Base-by-base conservation (phyloP, 2,329 filamentous ascomycete genomes). In the Xylariomycetidae sp. region DNA sequence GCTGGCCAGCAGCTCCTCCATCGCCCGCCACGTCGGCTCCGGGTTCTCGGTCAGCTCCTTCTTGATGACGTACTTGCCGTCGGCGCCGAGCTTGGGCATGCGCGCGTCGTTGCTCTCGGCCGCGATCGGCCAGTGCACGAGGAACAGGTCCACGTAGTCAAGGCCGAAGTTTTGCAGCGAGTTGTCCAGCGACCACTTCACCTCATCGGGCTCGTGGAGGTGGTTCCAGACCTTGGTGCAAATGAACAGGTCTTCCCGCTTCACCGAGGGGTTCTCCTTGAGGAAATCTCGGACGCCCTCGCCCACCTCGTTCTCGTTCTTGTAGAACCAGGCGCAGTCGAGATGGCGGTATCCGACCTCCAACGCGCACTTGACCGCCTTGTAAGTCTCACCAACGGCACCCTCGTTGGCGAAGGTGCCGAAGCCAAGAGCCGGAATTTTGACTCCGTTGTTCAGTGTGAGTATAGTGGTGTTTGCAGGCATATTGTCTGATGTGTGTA, bases 151-250 rank as follows among this genome's bases (percentile, higher is more conserved):
- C 34, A 77, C 57, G 47, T 77, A 77, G 49, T 73, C 70, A 3
- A 66, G 62, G n/a, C 68, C 67, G 25, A 78, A 60, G 30, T 65
- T 64, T 46, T 69, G 62, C 34, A 79, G 57, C 4, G 72, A 74
- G 41, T 66, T 67, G 36, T 70, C 59, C 32, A 77, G 60, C 44
- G 74, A 69, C 55, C 55, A 58, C 43, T 72, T 67, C 9, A 84
- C 80, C 43, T 77, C 72, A 28, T 77, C 67, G 0, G 71, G 72
- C 43, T 74, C 67, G 57, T 81, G 77, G 62, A 77, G 77, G 48
- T 77, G 72, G 62, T 82, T 81, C 66, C 82, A 80, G 25, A 85
- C 69, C 64, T 85, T 85, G 42, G 78, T 82, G 38, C 78, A 82
- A 37, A 77, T 54, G 64, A 71, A 77, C 48, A 77, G 64, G 40